Percentiles rank a stretch among this genome's conserved stretches.
Conservation (phyloP, 2,329 filamentous ascomycete genomes). For the Fusarium sublunatum region DNA sequence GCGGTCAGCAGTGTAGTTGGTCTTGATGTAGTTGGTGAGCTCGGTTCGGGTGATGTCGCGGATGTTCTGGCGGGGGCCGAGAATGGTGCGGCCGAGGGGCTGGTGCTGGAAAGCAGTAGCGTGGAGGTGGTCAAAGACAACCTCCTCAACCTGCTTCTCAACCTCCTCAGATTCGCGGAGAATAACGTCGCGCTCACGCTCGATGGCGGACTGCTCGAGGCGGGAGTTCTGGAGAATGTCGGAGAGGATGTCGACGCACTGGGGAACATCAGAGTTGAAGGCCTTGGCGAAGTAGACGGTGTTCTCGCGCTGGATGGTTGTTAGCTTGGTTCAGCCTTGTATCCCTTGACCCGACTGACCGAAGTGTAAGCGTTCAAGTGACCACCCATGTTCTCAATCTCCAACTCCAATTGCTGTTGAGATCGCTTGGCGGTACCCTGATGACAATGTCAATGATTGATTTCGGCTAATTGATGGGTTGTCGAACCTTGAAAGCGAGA, state of each 20-base stretch:
- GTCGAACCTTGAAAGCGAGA: conserved; percentile 94
- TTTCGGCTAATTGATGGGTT: conserved; percentile 38
- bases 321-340: conserved; percentile 42
- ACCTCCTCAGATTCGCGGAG: conserved; percentile 99
- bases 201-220: conserved; percentile 90
- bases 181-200: conserved; percentile 98
- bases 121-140: conserved; percentile 98
- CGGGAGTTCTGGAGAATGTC: conserved; percentile 99
- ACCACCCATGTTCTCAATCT: conserved; percentile 99
- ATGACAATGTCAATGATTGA: conserved; percentile 32
- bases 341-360: conserved; percentile 67
- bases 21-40: conserved; percentile 96
- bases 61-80: conserved; percentile 98
- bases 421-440: conserved; percentile 95
- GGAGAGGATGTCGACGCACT: conserved; percentile 97
- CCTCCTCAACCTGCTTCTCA: conserved; percentile 99
- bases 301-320: conserved; percentile 82
- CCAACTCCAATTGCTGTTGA: conserved; percentile 97
- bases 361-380: conserved; percentile 99
- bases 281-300: conserved; percentile 99
- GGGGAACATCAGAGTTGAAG: conserved; percentile 97
- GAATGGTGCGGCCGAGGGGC: conserved; percentile 95
- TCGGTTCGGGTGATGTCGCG: conserved; percentile 93
- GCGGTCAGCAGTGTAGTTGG: conserved; percentile 98
- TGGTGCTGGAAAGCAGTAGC: conserved; percentile 98